Percentiles rank a stretch among this genome's conserved stretches.
Evolutionary conservation across 176 grass and related monocot genomes (phyloP).

Genomic region (Stipa capillata): DNA sequence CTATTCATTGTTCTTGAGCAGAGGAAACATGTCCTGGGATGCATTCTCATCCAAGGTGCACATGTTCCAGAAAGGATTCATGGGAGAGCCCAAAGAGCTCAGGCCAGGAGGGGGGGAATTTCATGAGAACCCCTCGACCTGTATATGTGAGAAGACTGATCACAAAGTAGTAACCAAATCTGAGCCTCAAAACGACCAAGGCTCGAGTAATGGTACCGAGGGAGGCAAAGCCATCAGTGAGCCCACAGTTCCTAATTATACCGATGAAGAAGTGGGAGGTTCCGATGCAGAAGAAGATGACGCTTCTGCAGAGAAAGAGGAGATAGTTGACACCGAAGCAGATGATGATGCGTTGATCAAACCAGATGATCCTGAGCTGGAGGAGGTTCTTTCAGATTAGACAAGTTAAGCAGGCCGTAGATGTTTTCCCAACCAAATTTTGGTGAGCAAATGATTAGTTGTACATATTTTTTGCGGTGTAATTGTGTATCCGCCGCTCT

Average conservation of each 20-base stretch:
- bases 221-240: constrained; percentile 2
- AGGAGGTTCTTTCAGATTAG: constrained; percentile 64
- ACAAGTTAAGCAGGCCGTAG: not conserved
- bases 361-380: constrained; percentile 44
- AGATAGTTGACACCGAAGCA: constrained; percentile 3
- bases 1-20: constrained; percentile 49
- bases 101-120: constrained; percentile 69
- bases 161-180: not conserved
- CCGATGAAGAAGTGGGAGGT: constrained; percentile 25
- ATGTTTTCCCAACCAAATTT: constrained; percentile 7
- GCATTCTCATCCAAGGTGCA: constrained; percentile 45
- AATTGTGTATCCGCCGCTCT: not conserved
- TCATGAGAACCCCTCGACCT: constrained; percentile 61
- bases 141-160: constrained; percentile 52
- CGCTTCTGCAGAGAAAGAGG: constrained; percentile 14
- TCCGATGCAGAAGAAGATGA: constrained; percentile 39
- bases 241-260: not conserved
- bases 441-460: not conserved
- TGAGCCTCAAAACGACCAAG: not conserved
- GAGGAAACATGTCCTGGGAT: constrained; percentile 60
- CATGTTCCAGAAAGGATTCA: constrained; percentile 55
- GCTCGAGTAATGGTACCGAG: not conserved
- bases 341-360: constrained; percentile 33
- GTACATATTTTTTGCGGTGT: constrained; percentile 24
- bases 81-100: constrained; percentile 68